These are phyloP conservation scores for Fusarium sp. DNA, from an alignment of 2,329 filamentous ascomycete genomes.

Conservation along the genomic window DNA sequence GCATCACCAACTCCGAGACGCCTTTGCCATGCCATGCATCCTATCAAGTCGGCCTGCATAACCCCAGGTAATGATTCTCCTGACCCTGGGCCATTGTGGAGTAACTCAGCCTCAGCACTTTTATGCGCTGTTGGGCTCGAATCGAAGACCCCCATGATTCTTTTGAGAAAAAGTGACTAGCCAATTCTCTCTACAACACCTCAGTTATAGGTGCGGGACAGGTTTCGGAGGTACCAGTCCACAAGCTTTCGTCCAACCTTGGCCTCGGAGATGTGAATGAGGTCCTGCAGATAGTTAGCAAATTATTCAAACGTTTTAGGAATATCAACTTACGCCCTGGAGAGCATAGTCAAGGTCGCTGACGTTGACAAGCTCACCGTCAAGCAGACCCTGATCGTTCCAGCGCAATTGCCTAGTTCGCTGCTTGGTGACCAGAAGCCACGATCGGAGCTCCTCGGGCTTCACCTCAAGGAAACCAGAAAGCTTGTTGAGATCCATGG, in stretches of 20 bases:
- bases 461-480: constrained; percentile 97
- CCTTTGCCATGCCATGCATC: constrained; percentile 57
- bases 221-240: constrained; percentile 98
- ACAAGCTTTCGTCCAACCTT: constrained; percentile 98
- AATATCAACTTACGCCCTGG: constrained; percentile 77
- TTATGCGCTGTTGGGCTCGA: constrained; percentile 19
- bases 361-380: constrained; percentile 92
- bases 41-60: constrained; percentile 51
- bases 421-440: constrained; percentile 98
- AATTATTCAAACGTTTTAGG: not conserved
- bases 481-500: constrained; percentile 98
- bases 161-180: constrained; percentile 43
- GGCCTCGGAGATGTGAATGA: constrained; percentile 98
- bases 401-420: constrained; percentile 96
- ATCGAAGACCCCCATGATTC: constrained; percentile 30
- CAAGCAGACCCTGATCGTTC: constrained; percentile 86
- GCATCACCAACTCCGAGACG: constrained; percentile 58
- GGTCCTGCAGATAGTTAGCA: constrained; percentile 67
- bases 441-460: constrained; percentile 93
- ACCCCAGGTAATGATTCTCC: constrained; percentile 41
- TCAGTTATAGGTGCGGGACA: constrained; percentile 88
- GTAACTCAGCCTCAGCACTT: constrained; percentile 14
- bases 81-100: constrained; percentile 37
- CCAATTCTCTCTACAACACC: constrained; percentile 40
- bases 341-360: constrained; percentile 98